Conservation (phyloP, 306 rosid species). For the Hippophae gyantsensis region DNA sequence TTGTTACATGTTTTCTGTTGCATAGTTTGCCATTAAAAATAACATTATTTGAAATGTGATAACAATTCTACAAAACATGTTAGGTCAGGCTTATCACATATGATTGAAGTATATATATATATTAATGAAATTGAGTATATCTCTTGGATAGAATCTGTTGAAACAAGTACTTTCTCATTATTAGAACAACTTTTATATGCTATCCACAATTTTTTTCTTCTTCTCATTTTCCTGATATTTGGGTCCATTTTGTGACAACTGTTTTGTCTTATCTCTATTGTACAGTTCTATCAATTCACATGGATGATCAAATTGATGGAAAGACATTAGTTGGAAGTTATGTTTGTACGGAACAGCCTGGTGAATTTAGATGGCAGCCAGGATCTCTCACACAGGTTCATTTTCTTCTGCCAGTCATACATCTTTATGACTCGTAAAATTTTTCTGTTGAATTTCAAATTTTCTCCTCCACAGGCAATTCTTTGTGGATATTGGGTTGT, state of each 20-base stretch:
- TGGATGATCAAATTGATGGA: constrained; percentile 94
- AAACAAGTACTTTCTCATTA: too few species aligned
- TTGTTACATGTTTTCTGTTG: too few species aligned
- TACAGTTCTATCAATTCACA: constrained; percentile 75
- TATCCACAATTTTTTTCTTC: constrained; percentile 3
- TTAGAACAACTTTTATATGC: background rate
- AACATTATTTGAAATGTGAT: too few species aligned
- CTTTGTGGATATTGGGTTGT: constrained; percentile 84
- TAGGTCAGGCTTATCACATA: too few species aligned
- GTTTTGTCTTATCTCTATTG: constrained; percentile 5
- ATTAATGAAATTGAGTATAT: too few species aligned
- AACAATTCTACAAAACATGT: too few species aligned
- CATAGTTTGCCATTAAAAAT: too few species aligned
- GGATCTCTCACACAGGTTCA: constrained; percentile 92
- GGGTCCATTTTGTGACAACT: background rate
- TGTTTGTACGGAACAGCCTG: constrained; percentile 77
- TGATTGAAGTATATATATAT: too few species aligned
- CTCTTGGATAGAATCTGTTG: too few species aligned
- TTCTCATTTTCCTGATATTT: background rate
- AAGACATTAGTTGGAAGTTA: constrained; percentile 75
- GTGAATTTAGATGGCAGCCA: constrained; percentile 95
- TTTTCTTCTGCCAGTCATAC: constrained; percentile 1
- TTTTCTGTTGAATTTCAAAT: background rate
- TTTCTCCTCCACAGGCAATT: constrained; percentile 52
- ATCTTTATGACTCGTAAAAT: background rate